Conservation (phyloP, 345 rosid genomes). For the Mallotus nudiflorus region DNA sequence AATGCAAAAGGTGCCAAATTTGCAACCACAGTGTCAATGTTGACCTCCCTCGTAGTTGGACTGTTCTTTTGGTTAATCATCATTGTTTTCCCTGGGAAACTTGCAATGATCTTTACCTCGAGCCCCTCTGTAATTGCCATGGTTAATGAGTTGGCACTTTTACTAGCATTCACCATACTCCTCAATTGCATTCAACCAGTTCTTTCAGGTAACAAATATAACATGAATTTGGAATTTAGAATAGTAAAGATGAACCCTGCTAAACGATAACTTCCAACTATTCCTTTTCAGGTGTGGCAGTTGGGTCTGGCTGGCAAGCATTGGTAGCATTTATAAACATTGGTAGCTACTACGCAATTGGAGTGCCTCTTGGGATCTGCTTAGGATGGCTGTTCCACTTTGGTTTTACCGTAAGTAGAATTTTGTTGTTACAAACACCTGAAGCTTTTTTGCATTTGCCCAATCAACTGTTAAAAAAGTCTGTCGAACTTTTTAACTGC, state of each 20-base stretch:
- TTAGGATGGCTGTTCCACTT: slow-evolving; percentile 45
- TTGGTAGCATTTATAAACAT: slow-evolving; percentile 45
- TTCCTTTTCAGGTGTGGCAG: slow-evolving; percentile 45
- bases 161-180: slow-evolving; percentile 51
- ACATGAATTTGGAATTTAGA: not conserved
- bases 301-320: slow-evolving; percentile 60
- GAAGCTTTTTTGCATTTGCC: not conserved
- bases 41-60: slow-evolving; percentile 41
- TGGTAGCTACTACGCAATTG: slow-evolving; percentile 51
- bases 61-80: slow-evolving; percentile 40
- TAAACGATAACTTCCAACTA: not conserved
- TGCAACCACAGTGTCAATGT: slow-evolving; percentile 44
- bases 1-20: slow-evolving; percentile 53
- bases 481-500: too few species aligned
- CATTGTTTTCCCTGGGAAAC: slow-evolving; percentile 36
- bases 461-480: not conserved
- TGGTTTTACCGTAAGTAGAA: slow-evolving; percentile 35
- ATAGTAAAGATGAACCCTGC: not conserved
- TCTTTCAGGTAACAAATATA: slow-evolving; percentile 44
- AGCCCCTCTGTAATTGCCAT: slow-evolving; percentile 35
- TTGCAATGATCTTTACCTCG: slow-evolving; percentile 53
- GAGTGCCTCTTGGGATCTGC: slow-evolving; percentile 48
- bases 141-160: slow-evolving; percentile 40
- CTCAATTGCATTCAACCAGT: slow-evolving; percentile 62
- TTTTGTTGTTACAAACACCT: not conserved